Percentiles rank a stretch among this genome's conserved stretches.
phyloP scores from a whole-genome alignment of 1,284 basidiomycete genomes.

The Clitocybe nebularis region DNA sequence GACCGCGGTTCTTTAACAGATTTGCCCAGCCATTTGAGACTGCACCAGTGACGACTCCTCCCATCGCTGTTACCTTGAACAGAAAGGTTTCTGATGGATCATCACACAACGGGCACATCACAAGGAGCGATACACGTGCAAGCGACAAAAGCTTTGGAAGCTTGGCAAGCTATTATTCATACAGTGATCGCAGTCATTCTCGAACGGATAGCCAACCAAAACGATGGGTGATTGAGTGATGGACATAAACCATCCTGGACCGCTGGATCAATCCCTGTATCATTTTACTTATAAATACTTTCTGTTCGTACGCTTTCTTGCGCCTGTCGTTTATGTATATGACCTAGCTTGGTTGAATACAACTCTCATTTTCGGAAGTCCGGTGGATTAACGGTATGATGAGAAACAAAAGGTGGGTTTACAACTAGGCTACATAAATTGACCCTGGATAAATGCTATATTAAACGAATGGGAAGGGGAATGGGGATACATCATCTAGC shows the following conservation, averaged over 20 bases:
- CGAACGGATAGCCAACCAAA: conserved; percentile 25
- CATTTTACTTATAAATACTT: neutral
- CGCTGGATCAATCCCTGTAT: neutral
- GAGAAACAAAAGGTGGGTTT: too few relatives aligned
- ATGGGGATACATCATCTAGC: too few relatives aligned
- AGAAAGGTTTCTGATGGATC: conserved; percentile 16
- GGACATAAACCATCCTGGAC: neutral
- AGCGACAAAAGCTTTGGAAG: conserved; percentile 19
- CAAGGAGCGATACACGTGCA: conserved; percentile 14
- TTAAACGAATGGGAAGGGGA: too few relatives aligned
- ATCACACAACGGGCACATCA: conserved; percentile 13
- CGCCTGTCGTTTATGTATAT: neutral
- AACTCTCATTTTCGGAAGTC: neutral
- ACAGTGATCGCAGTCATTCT: conserved; percentile 22
- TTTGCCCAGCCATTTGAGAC: conserved; percentile 39
- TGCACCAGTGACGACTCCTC: conserved; percentile 21
- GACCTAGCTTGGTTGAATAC: conserved; percentile 7
- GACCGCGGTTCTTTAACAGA: conserved; percentile 47
- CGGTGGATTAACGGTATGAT: too few relatives aligned
- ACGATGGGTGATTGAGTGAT: conserved; percentile 59
- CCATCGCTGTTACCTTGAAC: conserved; percentile 18
- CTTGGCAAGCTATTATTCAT: conserved; percentile 20
- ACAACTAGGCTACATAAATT: conserved; percentile 14
- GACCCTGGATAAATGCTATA: too few relatives aligned
- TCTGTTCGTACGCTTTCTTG: neutral